Conservation (phyloP, 768 basidiomycete species). For the Podaxis sp. region DNA sequence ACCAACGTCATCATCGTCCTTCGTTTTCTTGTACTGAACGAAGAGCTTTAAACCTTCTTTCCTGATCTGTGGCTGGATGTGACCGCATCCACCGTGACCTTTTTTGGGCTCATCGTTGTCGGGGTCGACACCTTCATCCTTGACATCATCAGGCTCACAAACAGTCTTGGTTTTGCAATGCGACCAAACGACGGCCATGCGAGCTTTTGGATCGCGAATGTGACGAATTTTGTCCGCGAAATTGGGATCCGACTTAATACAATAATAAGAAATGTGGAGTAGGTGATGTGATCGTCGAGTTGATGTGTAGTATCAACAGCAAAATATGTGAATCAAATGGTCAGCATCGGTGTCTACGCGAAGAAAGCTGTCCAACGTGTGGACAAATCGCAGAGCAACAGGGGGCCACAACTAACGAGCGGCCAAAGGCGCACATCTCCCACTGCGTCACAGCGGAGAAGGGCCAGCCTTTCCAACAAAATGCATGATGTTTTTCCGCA, state of each 20-base stretch:
- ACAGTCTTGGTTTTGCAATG: slow-evolving; percentile 86
- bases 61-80: slow-evolving; percentile 82
- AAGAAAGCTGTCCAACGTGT: slow-evolving; percentile 19
- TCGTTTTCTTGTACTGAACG: slow-evolving; percentile 91
- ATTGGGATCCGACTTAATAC: slow-evolving; percentile 74
- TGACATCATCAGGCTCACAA: slow-evolving; percentile 88
- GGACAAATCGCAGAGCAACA: slow-evolving; percentile 34
- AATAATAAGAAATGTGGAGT: slow-evolving; percentile 19
- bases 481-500: slow-evolving; percentile 56
- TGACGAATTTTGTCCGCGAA: slow-evolving; percentile 89
- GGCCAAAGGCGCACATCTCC: slow-evolving; percentile 50
- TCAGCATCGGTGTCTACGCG: slow-evolving; percentile 58
- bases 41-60: slow-evolving; percentile 97
- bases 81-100: slow-evolving; percentile 97
- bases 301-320: slow-evolving; percentile 26
- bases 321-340: slow-evolving; percentile 60
- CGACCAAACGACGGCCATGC: slow-evolving; percentile 84
- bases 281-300: slow-evolving; percentile 27
- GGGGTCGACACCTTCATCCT: slow-evolving; percentile 77
- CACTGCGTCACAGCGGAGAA: slow-evolving; percentile 73
- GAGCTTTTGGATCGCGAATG: slow-evolving; percentile 80
- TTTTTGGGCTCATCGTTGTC: slow-evolving; percentile 76
- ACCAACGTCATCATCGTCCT: slow-evolving; percentile 92
- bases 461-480: slow-evolving; percentile 50
- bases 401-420: slow-evolving; percentile 63